Percentiles rank a stretch among this genome's conserved stretches.
These are phyloP conservation scores for Podaxis sp. DNA, from an alignment of 768 basidiomycete species.

Conservation along the genomic window DNA sequence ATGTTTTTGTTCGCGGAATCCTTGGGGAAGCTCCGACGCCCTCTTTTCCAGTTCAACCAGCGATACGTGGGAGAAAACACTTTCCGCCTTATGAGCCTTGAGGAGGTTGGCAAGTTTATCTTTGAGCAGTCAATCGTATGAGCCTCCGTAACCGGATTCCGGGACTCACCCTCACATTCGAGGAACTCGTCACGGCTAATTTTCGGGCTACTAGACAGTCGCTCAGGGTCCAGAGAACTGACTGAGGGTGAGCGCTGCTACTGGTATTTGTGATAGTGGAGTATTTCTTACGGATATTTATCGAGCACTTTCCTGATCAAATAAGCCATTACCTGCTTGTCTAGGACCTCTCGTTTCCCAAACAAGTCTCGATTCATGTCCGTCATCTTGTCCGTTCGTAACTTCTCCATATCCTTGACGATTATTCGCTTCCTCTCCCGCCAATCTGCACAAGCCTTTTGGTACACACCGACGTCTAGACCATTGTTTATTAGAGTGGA, in stretches of 20 bases:
- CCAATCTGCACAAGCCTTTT: not conserved
- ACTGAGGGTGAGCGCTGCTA: no score
- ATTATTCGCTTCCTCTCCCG: not conserved
- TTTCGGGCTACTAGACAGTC: not conserved
- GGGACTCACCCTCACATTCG: not conserved
- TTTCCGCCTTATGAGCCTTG: not conserved
- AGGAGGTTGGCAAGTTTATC: not conserved
- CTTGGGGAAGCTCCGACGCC: not conserved
- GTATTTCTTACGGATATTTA: slow-evolving; percentile 4
- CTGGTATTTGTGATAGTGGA: no score
- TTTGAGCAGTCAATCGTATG: not conserved
- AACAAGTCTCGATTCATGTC: not conserved
- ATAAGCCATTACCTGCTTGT: slow-evolving; percentile 5
- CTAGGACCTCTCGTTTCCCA: not conserved
- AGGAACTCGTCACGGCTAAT: not conserved
- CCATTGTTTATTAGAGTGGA: not conserved
- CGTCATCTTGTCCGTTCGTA: not conserved
- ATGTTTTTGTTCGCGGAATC: slow-evolving; percentile 1
- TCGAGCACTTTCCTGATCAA: not conserved
- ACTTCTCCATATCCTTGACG: not conserved
- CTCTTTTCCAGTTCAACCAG: not conserved
- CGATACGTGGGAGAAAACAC: not conserved
- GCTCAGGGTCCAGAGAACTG: not conserved
- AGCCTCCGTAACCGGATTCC: no score
- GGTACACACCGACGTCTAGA: not conserved